Evolutionary conservation across 2,329 filamentous ascomycete species (phyloP).

Genomic region (Ophiobolus disseminans): DNA sequence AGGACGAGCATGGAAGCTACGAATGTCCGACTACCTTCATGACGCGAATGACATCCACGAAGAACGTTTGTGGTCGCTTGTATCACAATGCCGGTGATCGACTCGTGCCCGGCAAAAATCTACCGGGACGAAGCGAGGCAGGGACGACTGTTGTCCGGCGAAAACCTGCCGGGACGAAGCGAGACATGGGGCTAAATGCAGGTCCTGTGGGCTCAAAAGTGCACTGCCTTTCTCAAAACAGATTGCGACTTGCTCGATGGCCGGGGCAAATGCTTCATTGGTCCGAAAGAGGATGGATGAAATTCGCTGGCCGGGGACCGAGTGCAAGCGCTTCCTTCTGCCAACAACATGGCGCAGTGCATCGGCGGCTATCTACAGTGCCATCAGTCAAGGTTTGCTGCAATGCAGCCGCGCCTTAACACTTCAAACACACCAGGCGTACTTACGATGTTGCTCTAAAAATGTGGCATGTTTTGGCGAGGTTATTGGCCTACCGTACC

Average conservation of each 20-base stretch:
- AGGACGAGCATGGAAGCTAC: background rate
- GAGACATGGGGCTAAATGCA: conserved; percentile 1
- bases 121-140: conserved; percentile 2
- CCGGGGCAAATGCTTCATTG: conserved; percentile 27
- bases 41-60: no score
- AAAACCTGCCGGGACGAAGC: conserved; percentile 3
- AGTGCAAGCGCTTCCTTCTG: no score
- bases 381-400: no score
- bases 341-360: background rate
- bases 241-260: conserved; percentile 16
- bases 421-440: no score
- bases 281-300: no score
- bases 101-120: conserved; percentile 2
- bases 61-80: no score
- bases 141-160: background rate
- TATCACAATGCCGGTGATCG: background rate
- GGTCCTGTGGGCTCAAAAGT: background rate
- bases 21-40: background rate
- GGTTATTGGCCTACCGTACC: no score
- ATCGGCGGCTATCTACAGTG: no score
- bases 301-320: background rate
- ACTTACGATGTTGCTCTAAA: no score
- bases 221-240: background rate
- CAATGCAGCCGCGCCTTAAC: no score
- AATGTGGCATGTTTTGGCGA: no score